Evolutionary conservation across 352 stramenopile species (phyloP), one percentile per base, ranked within the genome.

Genomic region (Globisporangium echinulatum): DNA sequence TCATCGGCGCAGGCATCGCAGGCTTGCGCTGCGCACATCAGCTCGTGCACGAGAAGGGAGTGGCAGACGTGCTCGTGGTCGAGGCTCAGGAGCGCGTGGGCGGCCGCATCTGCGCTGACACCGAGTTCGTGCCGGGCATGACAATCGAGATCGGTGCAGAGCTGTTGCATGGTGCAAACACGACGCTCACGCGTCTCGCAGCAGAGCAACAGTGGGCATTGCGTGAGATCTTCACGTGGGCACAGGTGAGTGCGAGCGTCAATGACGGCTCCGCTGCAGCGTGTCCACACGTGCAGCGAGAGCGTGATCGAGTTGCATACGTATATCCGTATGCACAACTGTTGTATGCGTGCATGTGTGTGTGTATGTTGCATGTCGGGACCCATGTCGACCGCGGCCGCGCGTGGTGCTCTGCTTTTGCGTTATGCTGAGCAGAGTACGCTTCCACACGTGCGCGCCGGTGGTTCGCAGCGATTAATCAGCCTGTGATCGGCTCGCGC

Each of bases 151-250:
- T 93, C 43, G 83, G 83, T 8, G 83, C 83, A 5, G 83, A 93
- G 73, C 59, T 93, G 52, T 58, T 90, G 47, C 83, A 93, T 47
- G 83, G 83, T 43, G 78, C 71, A 53, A 89, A 90, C 67, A 93
- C 83, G 52, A 82, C 81, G 58, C 73, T 93, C 58, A 93, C 83
- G 13, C 66, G 67, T 2, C 62, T 93, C 36, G 83, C 83, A 0
- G 72, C 83, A 54, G 65, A 91, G 66, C 58, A 82, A 49, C 67
- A 83, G 54, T 88, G 85, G 67, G 70, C 70, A 61, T 43, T 91
- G 60, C 80, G 82, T 37, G 83, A 93, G 68, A 89, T 93, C 56
- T 93, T 93, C 64, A 91, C 81, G 49, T 93, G 83, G 83, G 79
- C 81, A 61, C 83, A 93, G 83, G 83, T 93, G 69, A 70, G 74